Evolutionary conservation across 306 rosid species (phyloP).

Genomic region (Notholithocarpus densiflorus): DNA sequence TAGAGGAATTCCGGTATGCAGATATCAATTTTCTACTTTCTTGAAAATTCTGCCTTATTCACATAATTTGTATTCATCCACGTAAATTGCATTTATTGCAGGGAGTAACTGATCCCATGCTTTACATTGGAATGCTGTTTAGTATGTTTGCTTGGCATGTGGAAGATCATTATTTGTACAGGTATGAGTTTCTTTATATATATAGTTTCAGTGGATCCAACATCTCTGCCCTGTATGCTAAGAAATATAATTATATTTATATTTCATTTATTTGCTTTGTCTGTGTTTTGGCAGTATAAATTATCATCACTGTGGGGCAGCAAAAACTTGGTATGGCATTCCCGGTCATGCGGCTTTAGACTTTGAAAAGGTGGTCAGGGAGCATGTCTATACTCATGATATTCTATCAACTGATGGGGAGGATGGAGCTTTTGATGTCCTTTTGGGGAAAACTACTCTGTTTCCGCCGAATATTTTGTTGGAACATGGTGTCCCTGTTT

Average conservation of each 20-base stretch:
- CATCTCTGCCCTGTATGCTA: slow-evolving; percentile 3
- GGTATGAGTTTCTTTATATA: slow-evolving; percentile 38
- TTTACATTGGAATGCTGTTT: slow-evolving; percentile 95
- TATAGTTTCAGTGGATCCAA: neutral
- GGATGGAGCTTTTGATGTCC: slow-evolving; percentile 95
- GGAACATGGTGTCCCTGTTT: slow-evolving; percentile 83
- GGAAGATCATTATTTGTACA: slow-evolving; percentile 93
- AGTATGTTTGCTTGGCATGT: slow-evolving; percentile 99
- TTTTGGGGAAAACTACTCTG: slow-evolving; percentile 86
- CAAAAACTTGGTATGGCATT: slow-evolving; percentile 98
- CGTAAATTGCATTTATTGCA: slow-evolving; percentile 39
- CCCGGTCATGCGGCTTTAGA: slow-evolving; percentile 90
- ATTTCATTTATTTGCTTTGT: slow-evolving; percentile 9
- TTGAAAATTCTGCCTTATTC: neutral
- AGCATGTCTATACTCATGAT: slow-evolving; percentile 78
- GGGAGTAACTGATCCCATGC: slow-evolving; percentile 99
- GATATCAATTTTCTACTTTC: slow-evolving; percentile 11
- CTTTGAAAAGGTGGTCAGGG: slow-evolving; percentile 83
- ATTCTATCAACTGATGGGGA: slow-evolving; percentile 76
- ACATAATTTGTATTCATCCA: neutral
- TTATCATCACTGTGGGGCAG: slow-evolving; percentile 95
- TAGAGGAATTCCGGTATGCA: slow-evolving; percentile 72
- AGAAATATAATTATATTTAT: neutral
- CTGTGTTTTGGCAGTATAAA: slow-evolving; percentile 66
- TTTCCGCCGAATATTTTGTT: slow-evolving; percentile 89